Conservation (phyloP, 345 rosid species). For the Angophora floribunda region DNA sequence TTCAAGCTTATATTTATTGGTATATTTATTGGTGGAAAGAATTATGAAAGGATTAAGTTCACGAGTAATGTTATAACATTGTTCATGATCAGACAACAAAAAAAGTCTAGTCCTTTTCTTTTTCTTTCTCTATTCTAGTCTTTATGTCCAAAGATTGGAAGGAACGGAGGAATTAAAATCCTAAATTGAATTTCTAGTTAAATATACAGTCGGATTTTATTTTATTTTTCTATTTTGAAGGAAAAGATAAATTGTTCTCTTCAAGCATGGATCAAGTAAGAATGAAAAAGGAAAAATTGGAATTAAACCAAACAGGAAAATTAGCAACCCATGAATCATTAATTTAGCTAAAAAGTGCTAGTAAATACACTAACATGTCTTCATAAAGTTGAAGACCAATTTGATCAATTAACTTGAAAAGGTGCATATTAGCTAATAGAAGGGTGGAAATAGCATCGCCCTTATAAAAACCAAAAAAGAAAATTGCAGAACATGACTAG, state of each 20-base stretch:
- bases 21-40: neutral
- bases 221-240: neutral
- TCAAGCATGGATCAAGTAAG: neutral
- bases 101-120: too few species aligned
- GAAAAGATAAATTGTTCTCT: neutral
- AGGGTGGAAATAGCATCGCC: rapidly evolving
- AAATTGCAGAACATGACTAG: too few species aligned
- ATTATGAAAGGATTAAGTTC: neutral
- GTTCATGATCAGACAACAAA: neutral
- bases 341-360: neutral
- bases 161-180: neutral
- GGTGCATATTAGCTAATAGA: too few species aligned
- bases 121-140: neutral
- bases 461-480: too few species aligned
- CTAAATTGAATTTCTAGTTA: neutral
- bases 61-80: too few species aligned
- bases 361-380: rapidly evolving
- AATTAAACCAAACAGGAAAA: neutral
- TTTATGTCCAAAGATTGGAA: neutral
- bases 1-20: neutral
- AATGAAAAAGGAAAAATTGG: neutral
- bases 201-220: too few species aligned
- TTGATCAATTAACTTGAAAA: too few species aligned
- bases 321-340: neutral
- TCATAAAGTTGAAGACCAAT: too few species aligned